Base-by-base conservation (phyloP, 345 rosid species). In the Raphanus raphanistrum region DNA sequence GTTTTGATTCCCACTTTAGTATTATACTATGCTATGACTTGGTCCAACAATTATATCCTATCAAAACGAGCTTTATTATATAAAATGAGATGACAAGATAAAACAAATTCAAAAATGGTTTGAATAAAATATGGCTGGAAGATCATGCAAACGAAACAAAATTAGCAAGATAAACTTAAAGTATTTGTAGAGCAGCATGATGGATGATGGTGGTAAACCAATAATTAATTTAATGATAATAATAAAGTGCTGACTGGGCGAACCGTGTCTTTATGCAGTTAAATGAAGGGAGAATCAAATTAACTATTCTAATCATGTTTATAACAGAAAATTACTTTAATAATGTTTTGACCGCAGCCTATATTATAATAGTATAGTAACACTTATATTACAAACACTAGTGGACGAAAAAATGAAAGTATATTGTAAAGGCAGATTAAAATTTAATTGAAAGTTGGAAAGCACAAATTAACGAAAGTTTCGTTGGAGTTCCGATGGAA, bases 401-500 rank as follows among this genome's bases (percentile, higher is more conserved):
- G 63, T 11, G 29, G 63, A 59, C 63, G 16, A 11, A 59, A 25
- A 58, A 58, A 54, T 16, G 16, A 6, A 57, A 8, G 6, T 58
- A 58, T 25, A 6, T 28, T 48, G 16, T 0, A 29, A 33, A 43
- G 45, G 4, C 4, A 17, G 16, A 4, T 28, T 48, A 5, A 45
- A 45, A 48, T 13, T 41, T 48, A 13, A 48, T 17, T 31, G 13
- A 10, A 70, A 33, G 12, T 3, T 12, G 11, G 43, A 16, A 64
- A 59, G 48, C 63, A 67, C 78, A 66, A 48, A 35, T 33, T 21
- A 73, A 29, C 64, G 78, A 73, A 79, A 73, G 82, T 31, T 68
- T 74, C 2, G 70, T 74, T 74, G 78, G 79, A 79, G 70, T 79
- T 69, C 71, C 75, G 12, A 79, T 68, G 76, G 71, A 74, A 79